Conservation (phyloP, 176 grass and related monocot species). For the Rhynchospora breviuscula region DNA sequence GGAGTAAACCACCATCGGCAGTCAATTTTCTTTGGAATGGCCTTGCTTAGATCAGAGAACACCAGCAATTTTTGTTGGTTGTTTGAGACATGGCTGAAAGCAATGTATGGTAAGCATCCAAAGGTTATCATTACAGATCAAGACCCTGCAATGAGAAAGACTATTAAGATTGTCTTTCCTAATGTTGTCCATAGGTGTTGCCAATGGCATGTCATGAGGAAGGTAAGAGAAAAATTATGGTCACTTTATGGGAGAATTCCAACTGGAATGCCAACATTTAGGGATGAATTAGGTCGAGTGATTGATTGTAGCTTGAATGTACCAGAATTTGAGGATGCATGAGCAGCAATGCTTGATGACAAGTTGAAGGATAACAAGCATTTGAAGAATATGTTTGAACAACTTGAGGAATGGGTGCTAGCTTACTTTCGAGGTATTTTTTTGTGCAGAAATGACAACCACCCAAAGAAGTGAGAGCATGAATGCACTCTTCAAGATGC, state of each 20-base stretch:
- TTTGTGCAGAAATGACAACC: too few relatives aligned
- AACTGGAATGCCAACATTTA: neutral
- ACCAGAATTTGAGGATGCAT: constrained; percentile 21
- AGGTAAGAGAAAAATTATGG: constrained; percentile 5
- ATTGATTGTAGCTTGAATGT: constrained; percentile 7
- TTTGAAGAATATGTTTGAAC: constrained; percentile 24
- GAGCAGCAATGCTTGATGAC: constrained; percentile 11
- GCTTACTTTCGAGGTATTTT: too few relatives aligned
- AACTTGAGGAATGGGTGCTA: constrained; percentile 21
- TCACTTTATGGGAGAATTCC: neutral
- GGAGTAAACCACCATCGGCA: constrained; percentile 19
- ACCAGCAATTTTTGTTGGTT: constrained; percentile 22
- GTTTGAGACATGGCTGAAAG: constrained; percentile 19
- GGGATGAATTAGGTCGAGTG: neutral
- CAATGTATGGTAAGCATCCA: constrained; percentile 27
- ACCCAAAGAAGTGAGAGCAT: too few relatives aligned
- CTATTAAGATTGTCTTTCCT: constrained; percentile 23
- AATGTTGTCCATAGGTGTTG: neutral
- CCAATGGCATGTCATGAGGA: constrained; percentile 23
- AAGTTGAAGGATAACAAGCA: constrained; percentile 4
- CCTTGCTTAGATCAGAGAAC: neutral
- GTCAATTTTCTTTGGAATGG: constrained; percentile 10
- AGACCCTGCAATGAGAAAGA: constrained; percentile 18
- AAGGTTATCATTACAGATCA: constrained; percentile 21
- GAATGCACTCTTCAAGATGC: too few relatives aligned